Conservation (phyloP, 73 alveolate genomes). For the Uronychia setigera region DNA sequence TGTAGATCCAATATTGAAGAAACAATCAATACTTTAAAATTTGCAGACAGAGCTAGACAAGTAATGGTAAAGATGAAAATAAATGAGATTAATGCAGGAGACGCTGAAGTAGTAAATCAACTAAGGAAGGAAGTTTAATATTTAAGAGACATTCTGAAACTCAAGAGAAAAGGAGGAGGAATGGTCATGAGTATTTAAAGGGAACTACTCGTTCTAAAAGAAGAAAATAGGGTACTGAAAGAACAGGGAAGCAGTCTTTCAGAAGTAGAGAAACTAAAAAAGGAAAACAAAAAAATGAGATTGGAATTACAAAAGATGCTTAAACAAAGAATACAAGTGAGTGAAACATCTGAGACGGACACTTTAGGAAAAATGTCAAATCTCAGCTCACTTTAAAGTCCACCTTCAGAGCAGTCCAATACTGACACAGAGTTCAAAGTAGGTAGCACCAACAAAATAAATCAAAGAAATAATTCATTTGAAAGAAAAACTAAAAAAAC, state of each 20-base stretch:
- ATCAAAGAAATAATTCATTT: background rate
- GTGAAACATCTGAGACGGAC: slow-evolving; percentile 10
- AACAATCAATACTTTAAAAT: background rate
- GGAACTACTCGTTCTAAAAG: background rate
- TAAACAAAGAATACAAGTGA: background rate
- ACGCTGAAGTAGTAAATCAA: background rate
- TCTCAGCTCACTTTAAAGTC: background rate
- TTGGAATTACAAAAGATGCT: background rate
- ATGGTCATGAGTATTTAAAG: background rate
- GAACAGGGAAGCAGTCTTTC: background rate
- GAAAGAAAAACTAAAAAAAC: background rate
- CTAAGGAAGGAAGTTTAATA: background rate
- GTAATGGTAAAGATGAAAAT: background rate
- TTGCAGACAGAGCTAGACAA: slow-evolving; percentile 1
- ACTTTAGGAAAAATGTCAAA: background rate
- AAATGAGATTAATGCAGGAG: background rate
- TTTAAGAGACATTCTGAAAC: background rate
- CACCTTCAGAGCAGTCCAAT: background rate
- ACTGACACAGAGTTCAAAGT: background rate
- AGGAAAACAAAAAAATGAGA: background rate
- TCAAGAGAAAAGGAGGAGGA: background rate
- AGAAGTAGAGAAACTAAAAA: background rate
- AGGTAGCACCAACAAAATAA: background rate
- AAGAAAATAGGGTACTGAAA: slow-evolving; percentile 1
- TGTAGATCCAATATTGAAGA: background rate